A percentile compares a stretch with the other conserved stretches of the same genome.
Evolutionary conservation across 2,329 filamentous ascomycete species (phyloP).

Genomic region (Aspergillus chevalieri): DNA sequence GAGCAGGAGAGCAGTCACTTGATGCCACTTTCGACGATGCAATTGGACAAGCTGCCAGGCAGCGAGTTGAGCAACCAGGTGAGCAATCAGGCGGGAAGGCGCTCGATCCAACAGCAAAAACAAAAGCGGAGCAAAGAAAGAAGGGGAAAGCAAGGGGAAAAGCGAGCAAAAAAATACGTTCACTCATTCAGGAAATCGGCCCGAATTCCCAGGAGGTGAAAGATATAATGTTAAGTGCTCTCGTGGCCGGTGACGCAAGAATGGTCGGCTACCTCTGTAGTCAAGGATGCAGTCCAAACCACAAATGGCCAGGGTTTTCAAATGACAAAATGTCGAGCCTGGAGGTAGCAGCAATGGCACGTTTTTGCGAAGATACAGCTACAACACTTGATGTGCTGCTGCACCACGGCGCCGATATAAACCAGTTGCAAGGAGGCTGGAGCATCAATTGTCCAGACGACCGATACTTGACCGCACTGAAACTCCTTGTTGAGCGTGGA

Average conservation of each 20-base stretch:
- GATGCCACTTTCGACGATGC: too few relatives aligned
- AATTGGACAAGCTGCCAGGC: too few relatives aligned
- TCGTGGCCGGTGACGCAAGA: neutral
- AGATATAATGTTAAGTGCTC: neutral
- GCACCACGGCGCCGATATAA: neutral
- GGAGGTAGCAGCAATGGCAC: neutral
- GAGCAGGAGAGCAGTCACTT: too few relatives aligned
- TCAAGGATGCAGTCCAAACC: neutral
- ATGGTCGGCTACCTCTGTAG: neutral
- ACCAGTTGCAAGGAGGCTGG: neutral
- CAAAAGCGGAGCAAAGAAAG: too few relatives aligned
- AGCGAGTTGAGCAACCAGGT: too few relatives aligned
- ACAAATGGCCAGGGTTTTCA: neutral
- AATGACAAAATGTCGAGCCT: neutral
- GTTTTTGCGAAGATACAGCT: neutral
- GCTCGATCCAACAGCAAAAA: too few relatives aligned
- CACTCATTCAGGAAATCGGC: neutral
- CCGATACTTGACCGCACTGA: neutral
- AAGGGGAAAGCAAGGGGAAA: too few relatives aligned
- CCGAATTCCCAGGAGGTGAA: neutral
- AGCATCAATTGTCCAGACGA: neutral
- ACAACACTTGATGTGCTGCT: neutral
- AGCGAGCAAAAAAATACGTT: neutral
- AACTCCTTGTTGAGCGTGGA: neutral
- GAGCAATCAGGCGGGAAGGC: too few relatives aligned